Percentiles rank a stretch among this genome's conserved stretches.
phyloP scores from a whole-genome alignment of 352 stramenopile species.

The Globisporangium emineosum region DNA sequence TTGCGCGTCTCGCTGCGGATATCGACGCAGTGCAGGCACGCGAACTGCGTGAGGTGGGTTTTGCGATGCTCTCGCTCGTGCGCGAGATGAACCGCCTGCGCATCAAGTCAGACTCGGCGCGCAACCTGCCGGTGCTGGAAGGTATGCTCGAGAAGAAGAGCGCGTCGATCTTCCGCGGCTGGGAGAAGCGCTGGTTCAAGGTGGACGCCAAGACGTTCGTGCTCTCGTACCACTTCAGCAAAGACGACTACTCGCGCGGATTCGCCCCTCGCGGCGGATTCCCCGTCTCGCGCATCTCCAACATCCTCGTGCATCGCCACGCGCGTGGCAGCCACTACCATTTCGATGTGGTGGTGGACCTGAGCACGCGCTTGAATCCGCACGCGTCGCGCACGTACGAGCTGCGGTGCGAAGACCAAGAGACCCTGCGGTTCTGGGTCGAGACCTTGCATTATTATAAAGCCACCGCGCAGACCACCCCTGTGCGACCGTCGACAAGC shows the following conservation, averaged over 20 bases:
- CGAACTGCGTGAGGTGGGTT: constrained; percentile 43
- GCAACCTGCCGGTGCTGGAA: constrained; percentile 51
- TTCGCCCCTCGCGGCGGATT: constrained; percentile 67
- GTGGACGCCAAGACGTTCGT: constrained; percentile 67
- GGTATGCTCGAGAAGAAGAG: constrained; percentile 77
- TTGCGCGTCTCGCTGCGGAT: constrained; percentile 36
- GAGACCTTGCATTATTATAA: constrained; percentile 70
- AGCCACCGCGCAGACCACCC: constrained; percentile 38
- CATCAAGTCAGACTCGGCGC: constrained; percentile 26
- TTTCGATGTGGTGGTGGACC: constrained; percentile 68
- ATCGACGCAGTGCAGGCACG: constrained; percentile 30
- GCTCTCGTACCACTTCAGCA: constrained; percentile 66
- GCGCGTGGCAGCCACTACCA: constrained; percentile 39
- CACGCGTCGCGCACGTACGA: constrained; percentile 66
- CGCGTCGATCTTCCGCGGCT: constrained; percentile 69
- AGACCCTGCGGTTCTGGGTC: constrained; percentile 61
- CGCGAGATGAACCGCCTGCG: constrained; percentile 51
- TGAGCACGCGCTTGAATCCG: constrained; percentile 60
- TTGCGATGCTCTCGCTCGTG: constrained; percentile 52
- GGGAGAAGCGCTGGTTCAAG: constrained; percentile 65
- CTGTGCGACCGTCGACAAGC: constrained; percentile 35
- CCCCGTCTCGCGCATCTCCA: constrained; percentile 48
- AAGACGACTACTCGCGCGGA: constrained; percentile 54
- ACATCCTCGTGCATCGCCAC: constrained; percentile 48
- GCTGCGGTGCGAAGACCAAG: constrained; percentile 52